Percentiles rank a stretch among this genome's conserved stretches.
phyloP scores from a whole-genome alignment of 176 grass and related monocot species.

The Poa annua region DNA sequence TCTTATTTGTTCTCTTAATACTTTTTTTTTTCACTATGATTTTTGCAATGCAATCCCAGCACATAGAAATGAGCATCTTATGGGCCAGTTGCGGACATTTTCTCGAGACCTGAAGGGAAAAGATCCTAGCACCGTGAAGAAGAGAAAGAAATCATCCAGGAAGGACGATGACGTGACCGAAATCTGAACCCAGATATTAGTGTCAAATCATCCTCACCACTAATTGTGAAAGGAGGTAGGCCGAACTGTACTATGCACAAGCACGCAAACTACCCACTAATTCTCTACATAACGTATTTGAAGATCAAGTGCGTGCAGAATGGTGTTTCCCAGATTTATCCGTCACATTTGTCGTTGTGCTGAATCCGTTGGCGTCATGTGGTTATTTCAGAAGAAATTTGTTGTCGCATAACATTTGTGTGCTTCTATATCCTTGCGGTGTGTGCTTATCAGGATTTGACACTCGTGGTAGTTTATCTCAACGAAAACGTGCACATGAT shows the following conservation, averaged over 20 bases:
- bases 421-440: not conserved
- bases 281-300: not conserved
- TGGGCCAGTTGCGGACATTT: slow-evolving; percentile 61
- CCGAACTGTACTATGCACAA: not conserved
- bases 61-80: slow-evolving; percentile 83
- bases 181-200: slow-evolving; percentile 1
- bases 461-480: not conserved
- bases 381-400: slow-evolving; percentile 7
- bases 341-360: not conserved
- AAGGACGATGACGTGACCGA: slow-evolving; percentile 48
- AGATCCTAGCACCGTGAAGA: slow-evolving; percentile 62
- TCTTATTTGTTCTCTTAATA: not conserved
- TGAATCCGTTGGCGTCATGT: not conserved
- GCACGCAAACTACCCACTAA: not conserved
- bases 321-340: not conserved
- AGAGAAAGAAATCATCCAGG: slow-evolving; percentile 73
- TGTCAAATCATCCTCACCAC: not conserved
- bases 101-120: slow-evolving; percentile 76
- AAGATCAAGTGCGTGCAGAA: not conserved
- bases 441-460: slow-evolving; percentile 7
- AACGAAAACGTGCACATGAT: not conserved
- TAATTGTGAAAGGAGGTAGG: not conserved
- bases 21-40: not conserved
- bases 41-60: slow-evolving; percentile 50
- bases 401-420: not conserved